phyloP scores from a whole-genome alignment of 2,329 filamentous ascomycete genomes.

The Aspergillus pseudoglaucus region DNA sequence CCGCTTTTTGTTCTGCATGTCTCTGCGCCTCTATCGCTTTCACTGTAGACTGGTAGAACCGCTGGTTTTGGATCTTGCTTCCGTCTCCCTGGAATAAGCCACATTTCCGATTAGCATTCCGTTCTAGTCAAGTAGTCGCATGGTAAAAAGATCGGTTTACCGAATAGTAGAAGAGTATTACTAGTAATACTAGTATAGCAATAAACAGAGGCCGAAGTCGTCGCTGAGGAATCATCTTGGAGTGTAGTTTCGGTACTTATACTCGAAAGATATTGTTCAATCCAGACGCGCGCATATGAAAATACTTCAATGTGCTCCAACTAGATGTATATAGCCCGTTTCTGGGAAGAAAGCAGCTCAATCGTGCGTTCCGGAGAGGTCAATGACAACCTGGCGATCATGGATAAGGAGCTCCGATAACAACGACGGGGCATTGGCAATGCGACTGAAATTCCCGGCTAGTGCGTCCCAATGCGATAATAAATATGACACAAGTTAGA shows the following conservation, averaged over 20 bases:
- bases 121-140: neutral
- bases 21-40: slow-evolving; percentile 48
- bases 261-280: too few relatives aligned
- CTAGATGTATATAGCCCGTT: too few relatives aligned
- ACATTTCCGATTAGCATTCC: slow-evolving; percentile 4
- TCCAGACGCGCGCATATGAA: too few relatives aligned
- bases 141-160: slow-evolving; percentile 36
- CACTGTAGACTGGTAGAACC: slow-evolving; percentile 52
- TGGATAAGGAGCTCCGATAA: too few relatives aligned
- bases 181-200: slow-evolving; percentile 56
- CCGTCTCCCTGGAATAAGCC: slow-evolving; percentile 29
- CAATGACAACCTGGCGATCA: too few relatives aligned
- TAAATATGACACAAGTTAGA: too few relatives aligned
- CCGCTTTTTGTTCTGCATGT: slow-evolving; percentile 48
- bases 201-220: slow-evolving; percentile 63
- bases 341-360: too few relatives aligned
- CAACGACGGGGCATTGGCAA: too few relatives aligned
- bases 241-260: neutral
- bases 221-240: slow-evolving; percentile 61
- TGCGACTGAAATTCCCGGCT: too few relatives aligned
- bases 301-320: too few relatives aligned
- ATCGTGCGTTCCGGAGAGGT: too few relatives aligned
- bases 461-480: too few relatives aligned
- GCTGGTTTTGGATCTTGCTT: slow-evolving; percentile 34
- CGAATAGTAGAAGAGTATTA: slow-evolving; percentile 68